Base-by-base conservation (phyloP, 768 basidiomycete genomes). In the Lactarius sp. region DNA sequence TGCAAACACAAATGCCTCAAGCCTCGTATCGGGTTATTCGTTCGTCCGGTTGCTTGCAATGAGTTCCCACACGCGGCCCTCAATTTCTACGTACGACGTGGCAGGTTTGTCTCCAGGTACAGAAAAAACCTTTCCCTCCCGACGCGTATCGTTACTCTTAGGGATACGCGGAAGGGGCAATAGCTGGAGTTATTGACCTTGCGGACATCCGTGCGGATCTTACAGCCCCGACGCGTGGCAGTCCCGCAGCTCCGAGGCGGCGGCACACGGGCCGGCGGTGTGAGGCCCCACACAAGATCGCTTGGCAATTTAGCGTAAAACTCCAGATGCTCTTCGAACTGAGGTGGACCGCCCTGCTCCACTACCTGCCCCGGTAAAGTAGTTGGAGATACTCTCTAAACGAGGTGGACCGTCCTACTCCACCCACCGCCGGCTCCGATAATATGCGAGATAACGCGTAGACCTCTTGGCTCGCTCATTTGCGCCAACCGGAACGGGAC, bases 11-110 rank as follows among this genome's bases (percentile, higher is more conserved):
- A 36, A 47, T 39, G 12, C 20, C 1, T 49, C n/a, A 16, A n/a
- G n/a, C n/a, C n/a, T n/a, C n/a, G n/a, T n/a, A n/a, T n/a, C n/a
- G 12, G 22, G 34, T 33, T 60, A 47, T 22, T 36, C 7, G n/a
- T 44, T 20, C 18, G 4, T 36, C 34, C 56, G 33, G 31, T 36
- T 41, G 20, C 36, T 34, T 50, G 41, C 49, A 27, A 27, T 44
- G 6, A 27, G 20, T 56, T 57, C 50, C 60, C 60, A 61, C 60
- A 37, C 37, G 47, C 27, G 20, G 27, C 57, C 34, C 6, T 50
- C 51, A 33, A 20, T 52, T 31, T 31, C n/a, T 34, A n/a, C 18
- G 22, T 9, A 44, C 52, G 46, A 6, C 37, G 22, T 31, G 39
- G 41, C 39, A 16, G 46, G 13, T 52, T 36, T 34, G 13, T 59